Percentiles rank a stretch among this genome's conserved stretches.
These are phyloP conservation scores for Beauveria australis DNA, from an alignment of 2,329 filamentous ascomycete species.

Conservation along the genomic window DNA sequence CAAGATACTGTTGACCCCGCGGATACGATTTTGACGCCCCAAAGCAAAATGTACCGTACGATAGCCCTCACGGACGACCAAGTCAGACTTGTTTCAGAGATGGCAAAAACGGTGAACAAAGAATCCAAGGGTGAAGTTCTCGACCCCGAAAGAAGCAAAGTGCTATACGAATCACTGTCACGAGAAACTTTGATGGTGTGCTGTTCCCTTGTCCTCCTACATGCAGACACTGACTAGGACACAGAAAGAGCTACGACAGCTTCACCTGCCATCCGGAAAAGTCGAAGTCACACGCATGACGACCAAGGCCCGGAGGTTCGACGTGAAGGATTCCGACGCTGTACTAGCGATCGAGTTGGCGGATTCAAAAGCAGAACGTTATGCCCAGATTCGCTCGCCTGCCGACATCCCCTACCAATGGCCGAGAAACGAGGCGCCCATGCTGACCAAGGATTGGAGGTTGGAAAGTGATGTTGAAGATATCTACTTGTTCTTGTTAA, in stretches of 20 bases:
- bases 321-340: neutral
- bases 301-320: neutral
- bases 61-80: neutral
- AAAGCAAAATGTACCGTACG: neutral
- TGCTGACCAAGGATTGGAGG: neutral
- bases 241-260: neutral
- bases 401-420: neutral
- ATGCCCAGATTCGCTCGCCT: neutral
- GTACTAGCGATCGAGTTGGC: neutral
- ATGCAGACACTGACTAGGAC: neutral
- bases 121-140: neutral
- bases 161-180: neutral
- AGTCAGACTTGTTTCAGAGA: neutral
- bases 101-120: neutral
- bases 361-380: neutral
- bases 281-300: neutral
- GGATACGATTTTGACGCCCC: neutral
- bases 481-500: neutral
- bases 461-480: neutral
- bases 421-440: neutral
- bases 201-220: neutral
- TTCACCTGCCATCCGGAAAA: neutral
- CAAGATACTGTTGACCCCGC: neutral
- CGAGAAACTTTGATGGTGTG: neutral
- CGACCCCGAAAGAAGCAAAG: neutral